Conservation (phyloP, 202 grass and related monocot genomes). For the Panicum hallii region DNA sequence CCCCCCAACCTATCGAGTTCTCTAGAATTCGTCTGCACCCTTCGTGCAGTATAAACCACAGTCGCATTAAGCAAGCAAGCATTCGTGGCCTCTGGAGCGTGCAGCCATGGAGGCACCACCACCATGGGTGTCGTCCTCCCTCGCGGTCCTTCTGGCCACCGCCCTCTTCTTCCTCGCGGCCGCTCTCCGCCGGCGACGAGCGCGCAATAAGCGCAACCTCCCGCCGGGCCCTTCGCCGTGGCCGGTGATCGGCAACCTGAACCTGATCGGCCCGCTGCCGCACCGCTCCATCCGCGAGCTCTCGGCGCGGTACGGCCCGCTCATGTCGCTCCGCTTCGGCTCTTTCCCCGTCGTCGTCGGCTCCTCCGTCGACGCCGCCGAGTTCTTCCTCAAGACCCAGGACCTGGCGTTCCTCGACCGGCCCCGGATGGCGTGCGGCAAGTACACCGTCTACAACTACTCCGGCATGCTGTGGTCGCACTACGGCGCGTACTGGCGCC, state of each 20-base stretch:
- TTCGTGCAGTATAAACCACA: too few relatives aligned
- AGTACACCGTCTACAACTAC: slow-evolving; percentile 7
- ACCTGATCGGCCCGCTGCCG: not conserved
- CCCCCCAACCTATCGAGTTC: too few relatives aligned
- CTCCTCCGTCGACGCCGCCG: not conserved
- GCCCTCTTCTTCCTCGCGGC: not conserved
- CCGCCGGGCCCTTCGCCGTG: not conserved
- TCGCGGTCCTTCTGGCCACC: not conserved
- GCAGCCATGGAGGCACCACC: not conserved
- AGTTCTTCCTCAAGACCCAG: not conserved
- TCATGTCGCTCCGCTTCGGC: slow-evolving; percentile 8
- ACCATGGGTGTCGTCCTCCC: not conserved
- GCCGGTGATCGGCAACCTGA: slow-evolving; percentile 22
- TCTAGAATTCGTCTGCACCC: too few relatives aligned
- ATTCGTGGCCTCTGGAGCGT: too few relatives aligned
- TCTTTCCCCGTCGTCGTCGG: not conserved
- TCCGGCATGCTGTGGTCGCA: not conserved
- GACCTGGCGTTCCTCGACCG: slow-evolving; percentile 7
- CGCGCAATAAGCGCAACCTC: not conserved
- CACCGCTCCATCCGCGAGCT: not conserved
- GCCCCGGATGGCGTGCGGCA: not conserved
- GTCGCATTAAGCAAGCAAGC: too few relatives aligned
- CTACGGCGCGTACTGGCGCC: not conserved
- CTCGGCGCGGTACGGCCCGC: not conserved
- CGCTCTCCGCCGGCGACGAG: not conserved